Base-by-base conservation (phyloP, 495 filamentous ascomycete species). In the Recurvomyces mirabilis region DNA sequence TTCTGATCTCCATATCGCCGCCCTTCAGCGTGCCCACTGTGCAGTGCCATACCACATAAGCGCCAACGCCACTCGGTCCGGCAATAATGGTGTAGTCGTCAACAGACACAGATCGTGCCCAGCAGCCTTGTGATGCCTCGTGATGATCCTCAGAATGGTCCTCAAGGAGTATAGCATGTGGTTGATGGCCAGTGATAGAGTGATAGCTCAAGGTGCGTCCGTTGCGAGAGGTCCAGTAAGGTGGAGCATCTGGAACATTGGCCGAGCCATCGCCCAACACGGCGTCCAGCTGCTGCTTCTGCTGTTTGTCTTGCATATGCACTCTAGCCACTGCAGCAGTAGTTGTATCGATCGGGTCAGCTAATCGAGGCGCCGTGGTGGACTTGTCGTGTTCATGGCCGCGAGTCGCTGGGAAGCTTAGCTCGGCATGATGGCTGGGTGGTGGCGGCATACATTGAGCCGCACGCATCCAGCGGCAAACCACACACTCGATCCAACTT, bases 11-110 rank as follows among this genome's bases (percentile, higher is more conserved):
- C 52, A 81, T 74, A 13, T 70, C 67, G 24, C 76, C 77, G 13
- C 76, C 80, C 65, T 84, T 75, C 23, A 84, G 65, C 2, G 80
- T 84, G 53, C 79, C 71, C 26, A 86, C 72, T 21, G 59, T 75
- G 53, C 77, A 82, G 58, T 78, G 79, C 81, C 81, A 86, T 14
- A 82, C 78, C 19, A 84, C 78, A 60, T 84, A 86, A 0, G 77
- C 70, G 3, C 81, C 81, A 14, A 82, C 67, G 9, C 75, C 75
- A 4, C 71, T 75, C 30, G 66, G 70, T 0, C 72, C 81, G 47
- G 71, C 68, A 34, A 86, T 71, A 46, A 84, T 65, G 25, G 72
- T 68, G 64, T 82, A 71, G 54, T 82, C 79, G 41, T 82, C 74
- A 35, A 86, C 74, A 2, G 68, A 60, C 17, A 81, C 79, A 45